phyloP scores from a whole-genome alignment of 2,329 filamentous ascomycete species.

The Xylaria sp. region DNA sequence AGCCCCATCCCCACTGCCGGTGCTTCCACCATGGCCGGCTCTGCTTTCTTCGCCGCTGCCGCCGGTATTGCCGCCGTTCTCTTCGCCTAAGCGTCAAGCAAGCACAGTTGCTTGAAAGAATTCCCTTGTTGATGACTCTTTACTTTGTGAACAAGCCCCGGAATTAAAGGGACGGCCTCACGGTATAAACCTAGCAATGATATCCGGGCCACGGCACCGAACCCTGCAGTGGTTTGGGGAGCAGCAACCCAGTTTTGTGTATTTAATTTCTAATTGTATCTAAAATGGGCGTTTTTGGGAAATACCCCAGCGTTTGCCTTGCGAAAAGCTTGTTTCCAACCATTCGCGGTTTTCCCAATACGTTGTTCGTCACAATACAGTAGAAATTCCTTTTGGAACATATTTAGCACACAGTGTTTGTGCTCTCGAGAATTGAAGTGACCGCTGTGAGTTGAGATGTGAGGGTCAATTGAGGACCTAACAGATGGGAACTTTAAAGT shows the following conservation, averaged over 20 bases:
- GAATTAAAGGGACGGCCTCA: constrained; percentile 25
- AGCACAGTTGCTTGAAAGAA: constrained; percentile 27
- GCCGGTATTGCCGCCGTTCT: constrained; percentile 65
- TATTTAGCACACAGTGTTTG: neutral
- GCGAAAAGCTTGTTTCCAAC: neutral
- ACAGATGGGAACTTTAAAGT: neutral
- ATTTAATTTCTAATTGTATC: constrained; percentile 42
- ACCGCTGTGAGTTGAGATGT: neutral
- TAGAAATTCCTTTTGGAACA: constrained; percentile 16
- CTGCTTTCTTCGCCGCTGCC: constrained; percentile 64
- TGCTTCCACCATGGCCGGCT: constrained; percentile 65
- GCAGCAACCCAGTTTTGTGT: constrained; percentile 31
- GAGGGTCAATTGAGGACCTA: neutral
- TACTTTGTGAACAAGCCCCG: constrained; percentile 20
- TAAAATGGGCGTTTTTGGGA: constrained; percentile 23
- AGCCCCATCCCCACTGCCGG: constrained; percentile 58
- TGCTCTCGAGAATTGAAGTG: neutral
- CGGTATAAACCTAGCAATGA: constrained; percentile 26
- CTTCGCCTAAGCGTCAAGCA: constrained; percentile 60
- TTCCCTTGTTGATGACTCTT: constrained; percentile 47
- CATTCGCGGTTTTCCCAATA: neutral
- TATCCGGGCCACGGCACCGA: constrained; percentile 24
- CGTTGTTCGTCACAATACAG: constrained; percentile 15
- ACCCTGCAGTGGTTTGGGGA: constrained; percentile 16
- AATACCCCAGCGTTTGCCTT: constrained; percentile 13